Conservation (phyloP, 495 filamentous ascomycete species). For the Tuber aestivum region DNA sequence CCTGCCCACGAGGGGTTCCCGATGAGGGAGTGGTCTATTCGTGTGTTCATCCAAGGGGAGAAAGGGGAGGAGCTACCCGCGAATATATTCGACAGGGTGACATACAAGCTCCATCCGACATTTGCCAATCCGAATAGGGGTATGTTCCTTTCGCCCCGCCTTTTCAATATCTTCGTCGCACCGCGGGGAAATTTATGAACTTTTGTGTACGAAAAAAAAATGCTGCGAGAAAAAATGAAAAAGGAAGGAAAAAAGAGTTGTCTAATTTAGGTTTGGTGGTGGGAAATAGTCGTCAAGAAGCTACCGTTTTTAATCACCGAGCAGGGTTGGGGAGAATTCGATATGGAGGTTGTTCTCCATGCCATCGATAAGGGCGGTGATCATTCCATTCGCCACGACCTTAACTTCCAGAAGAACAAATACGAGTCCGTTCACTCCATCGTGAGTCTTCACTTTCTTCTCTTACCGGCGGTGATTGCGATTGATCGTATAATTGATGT, state of each 20-base stretch:
- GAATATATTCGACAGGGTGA: conserved; percentile 79
- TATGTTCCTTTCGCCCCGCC: conserved; percentile 48
- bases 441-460: conserved; percentile 47
- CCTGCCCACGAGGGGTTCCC: conserved; percentile 81
- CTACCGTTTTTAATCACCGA: conserved; percentile 86
- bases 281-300: conserved; percentile 60
- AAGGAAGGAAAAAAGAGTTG: not conserved
- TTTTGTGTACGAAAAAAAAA: not conserved
- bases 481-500: not conserved
- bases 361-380: conserved; percentile 82
- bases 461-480: not conserved
- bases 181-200: not conserved
- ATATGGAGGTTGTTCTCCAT: conserved; percentile 77
- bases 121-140: conserved; percentile 80
- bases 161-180: conserved; percentile 3
- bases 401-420: conserved; percentile 75
- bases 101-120: conserved; percentile 86
- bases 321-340: conserved; percentile 98
- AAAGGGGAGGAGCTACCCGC: conserved; percentile 66
- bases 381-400: conserved; percentile 71
- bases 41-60: conserved; percentile 58
- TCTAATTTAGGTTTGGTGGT: not conserved
- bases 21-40: conserved; percentile 69
- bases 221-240: not conserved
- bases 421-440: conserved; percentile 82